Base-by-base conservation (phyloP, 164 flowering plant genomes). In the Annona cherimola region DNA sequence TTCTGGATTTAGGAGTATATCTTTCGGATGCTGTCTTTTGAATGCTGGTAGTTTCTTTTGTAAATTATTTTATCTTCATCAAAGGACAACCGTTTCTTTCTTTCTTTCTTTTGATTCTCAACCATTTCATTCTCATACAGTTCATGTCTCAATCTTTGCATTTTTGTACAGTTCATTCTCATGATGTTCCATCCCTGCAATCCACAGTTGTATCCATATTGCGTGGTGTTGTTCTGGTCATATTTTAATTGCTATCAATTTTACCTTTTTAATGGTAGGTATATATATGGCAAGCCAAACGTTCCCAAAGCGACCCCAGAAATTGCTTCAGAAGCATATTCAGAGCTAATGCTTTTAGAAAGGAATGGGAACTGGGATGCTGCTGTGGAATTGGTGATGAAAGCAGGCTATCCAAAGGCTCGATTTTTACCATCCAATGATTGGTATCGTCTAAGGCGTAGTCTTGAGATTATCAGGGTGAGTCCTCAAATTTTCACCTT, bases 241-340 rank as follows among this genome's bases (percentile, higher is more conserved):
- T 69, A 55, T 69, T 41, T 45, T 55, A 14, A 69, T 40, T 7
- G 62, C 40, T n/a, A 59, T 14, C 42, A n/a, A n/a, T n/a, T n/a
- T n/a, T 72, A 19, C 70, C 65, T 42, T 65, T 72, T 57, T 65
- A 55, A 18, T 46, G 2, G 20, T 67, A 95, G 99, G 98, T 92
- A 85, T 74, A 82, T 95, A 41, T 95, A 95, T 83, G 99, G 99
- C 60, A 95, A 92, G 83, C 99, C 99, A 63, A 90, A 88, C 85
- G 98, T 95, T 78, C 99, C 99, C 57, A 87, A 85, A 81, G 89
- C 96, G 45, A 89, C 99, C 66, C 81, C 42, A 19, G 91, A 95
- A 74, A 79, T 92, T 79, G 77, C 88, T 59, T 81, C 92, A 66
- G 84, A 90, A 81, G 99, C 81, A 26, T 57, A 81, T 61, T 77